Evolutionary conservation across 495 filamentous ascomycete genomes (phyloP), one percentile per base, ranked within the genome.

Genomic region (Monascus purpureus): DNA sequence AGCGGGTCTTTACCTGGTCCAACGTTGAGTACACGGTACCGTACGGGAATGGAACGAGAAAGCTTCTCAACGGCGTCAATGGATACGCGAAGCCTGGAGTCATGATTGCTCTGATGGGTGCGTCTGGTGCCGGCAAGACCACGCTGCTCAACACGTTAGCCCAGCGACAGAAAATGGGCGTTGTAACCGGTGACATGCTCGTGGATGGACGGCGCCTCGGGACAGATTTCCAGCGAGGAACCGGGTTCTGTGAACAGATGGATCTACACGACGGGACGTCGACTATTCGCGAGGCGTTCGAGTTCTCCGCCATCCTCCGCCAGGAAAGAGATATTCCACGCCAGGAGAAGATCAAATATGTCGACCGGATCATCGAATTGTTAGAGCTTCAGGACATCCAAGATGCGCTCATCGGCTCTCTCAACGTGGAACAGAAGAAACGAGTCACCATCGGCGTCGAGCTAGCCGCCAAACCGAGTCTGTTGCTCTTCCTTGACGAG

Each of bases 401-500:
- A 35, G 68, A 75, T 42, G 72, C 67, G 12, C 47, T 71, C 20
- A 58, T 71, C 17, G 50, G 55, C 5, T 68, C 61, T 24, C 52
- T 71, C 23, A 82, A 67, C 35, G 80, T 80, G 16, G 75, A 79
- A 48, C 72, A 78, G 49, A 67, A 70, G 45, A 79, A 79, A 50
- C 68, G 75, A 19, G 63, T 93, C 2, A 94, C 87, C 1, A 94
- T 96, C 35, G 87, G 81, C 33, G 88, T 96, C 4, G 88, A 96
- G 48, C 58, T 96, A 1, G 87, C 82, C 2, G 84, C 87, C 4
- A 86, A 86, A 46, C 88, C 87, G 0, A 75, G 72, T 14, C 62
- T 87, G 0, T 59, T 92, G 16, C 64, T 90, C 5, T 90, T 90
- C 67, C 60, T 90, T 13, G 82, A 90, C 41, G 81, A 88, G 43